These are phyloP conservation scores for Plasmodium gonderi DNA, from an alignment of 169 alveolate species.

Conservation along the genomic window DNA sequence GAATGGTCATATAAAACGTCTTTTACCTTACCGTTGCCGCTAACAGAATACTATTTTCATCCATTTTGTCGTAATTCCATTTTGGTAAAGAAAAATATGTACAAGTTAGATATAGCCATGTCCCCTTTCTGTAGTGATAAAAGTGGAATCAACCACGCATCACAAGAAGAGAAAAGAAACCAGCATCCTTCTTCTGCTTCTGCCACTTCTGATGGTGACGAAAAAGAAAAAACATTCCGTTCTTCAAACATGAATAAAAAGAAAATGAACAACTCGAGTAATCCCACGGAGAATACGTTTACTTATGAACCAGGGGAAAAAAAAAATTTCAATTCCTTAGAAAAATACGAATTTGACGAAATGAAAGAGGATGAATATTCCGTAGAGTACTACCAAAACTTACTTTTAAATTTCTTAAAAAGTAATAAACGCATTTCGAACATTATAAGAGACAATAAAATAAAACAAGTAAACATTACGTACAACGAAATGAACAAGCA, in stretches of 20 bases:
- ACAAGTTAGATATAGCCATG: conserved; percentile 3
- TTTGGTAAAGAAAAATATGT: conserved; percentile 31
- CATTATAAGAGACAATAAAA: conserved; percentile 30
- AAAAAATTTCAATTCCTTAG: not conserved
- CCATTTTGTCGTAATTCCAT: not conserved
- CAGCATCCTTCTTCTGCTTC: too few relatives aligned
- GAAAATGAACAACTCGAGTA: not conserved
- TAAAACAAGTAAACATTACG: conserved; percentile 27
- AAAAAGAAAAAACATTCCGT: not conserved
- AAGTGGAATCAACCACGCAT: not conserved
- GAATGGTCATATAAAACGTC: conserved; percentile 70
- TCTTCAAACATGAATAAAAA: not conserved
- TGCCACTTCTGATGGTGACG: too few relatives aligned
- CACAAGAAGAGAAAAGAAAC: not conserved
- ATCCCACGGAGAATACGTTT: not conserved
- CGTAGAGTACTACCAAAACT: conserved; percentile 12
- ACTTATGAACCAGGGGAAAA: not conserved
- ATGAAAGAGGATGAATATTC: not conserved
- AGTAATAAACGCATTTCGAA: conserved; percentile 16
- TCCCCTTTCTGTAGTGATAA: not conserved
- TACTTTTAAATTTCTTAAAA: not conserved
- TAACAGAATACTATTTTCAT: conserved; percentile 36
- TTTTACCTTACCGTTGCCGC: conserved; percentile 54
- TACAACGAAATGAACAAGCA: conserved; percentile 26
- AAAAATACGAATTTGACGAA: not conserved